Evolutionary conservation across 2,329 filamentous ascomycete genomes (phyloP), one percentile per base, ranked within the genome.

Genomic region (Knoxdaviesia capensis): DNA sequence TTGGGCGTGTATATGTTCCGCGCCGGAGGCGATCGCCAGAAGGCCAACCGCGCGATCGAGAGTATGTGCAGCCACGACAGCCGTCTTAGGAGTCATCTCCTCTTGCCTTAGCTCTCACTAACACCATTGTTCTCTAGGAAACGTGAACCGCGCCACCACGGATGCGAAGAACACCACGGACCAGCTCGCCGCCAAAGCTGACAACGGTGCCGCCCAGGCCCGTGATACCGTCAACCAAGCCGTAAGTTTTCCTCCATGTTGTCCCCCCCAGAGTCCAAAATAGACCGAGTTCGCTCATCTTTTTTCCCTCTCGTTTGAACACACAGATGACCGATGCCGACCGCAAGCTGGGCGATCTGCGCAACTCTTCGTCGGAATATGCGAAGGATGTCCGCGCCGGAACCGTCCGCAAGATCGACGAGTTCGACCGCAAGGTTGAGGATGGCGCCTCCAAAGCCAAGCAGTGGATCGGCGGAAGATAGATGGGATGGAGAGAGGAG

Each of bases 1-100:
- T 64, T 77, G 45, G 85, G 81, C 37, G 96, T 94, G 69, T 96
- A 96, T 66, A 71, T 96, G 48, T 98, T 93, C 68, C 69, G 63
- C 41, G 80, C 87, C 10, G 88, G 88, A 47, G 87, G 88, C 44
- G 72, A 76, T 58, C 69, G 84, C 41, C 83, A 80, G 60, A 75
- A 71, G 40, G 88, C 87, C n/a, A 45, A 43, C 20, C 47, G 30
- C 38, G 52, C 40, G 59, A 71, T 82, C 50, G 82, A 94, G 66
- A 73, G 88, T 94, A 64, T 38, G 76, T 47, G 10, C 41, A 31
- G 31, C 5, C 29, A n/a, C 30, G 10, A 20, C 20, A 20, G 20
- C 20, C 20, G 20, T 20, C 20, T 20, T 20, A 20, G 20, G 20
- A 20, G n/a, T 38, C 8, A 8, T 9, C 37, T 32, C 42, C 40